These are phyloP conservation scores for Fraxinus baroniana DNA, from an alignment of 305 asterid genomes.

Conservation along the genomic window DNA sequence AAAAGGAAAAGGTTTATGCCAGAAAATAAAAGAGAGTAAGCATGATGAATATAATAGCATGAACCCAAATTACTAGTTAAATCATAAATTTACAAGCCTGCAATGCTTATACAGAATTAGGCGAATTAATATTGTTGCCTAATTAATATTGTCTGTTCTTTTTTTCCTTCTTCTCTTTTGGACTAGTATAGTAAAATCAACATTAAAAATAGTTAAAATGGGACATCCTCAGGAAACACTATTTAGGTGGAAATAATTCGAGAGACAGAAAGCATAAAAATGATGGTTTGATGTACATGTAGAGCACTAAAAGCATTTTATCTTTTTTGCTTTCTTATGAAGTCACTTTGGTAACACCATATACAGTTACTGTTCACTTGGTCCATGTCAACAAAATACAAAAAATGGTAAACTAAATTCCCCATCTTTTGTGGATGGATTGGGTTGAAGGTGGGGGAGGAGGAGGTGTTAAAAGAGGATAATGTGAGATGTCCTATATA, in stretches of 20 bases:
- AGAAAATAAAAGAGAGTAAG: neutral
- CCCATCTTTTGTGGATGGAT: neutral
- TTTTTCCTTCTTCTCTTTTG: neutral
- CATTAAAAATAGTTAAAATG: neutral
- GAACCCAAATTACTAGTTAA: conserved; percentile 1
- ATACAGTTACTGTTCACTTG: neutral
- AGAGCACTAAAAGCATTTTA: neutral
- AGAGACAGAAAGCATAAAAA: neutral
- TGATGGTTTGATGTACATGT: neutral
- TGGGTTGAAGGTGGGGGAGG: neutral
- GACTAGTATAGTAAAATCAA: neutral
- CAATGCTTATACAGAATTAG: neutral
- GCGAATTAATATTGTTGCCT: neutral
- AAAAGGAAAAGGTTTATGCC: neutral
- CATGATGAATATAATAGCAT: neutral
- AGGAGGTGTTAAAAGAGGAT: neutral
- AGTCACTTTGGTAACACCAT: neutral
- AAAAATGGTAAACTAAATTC: neutral
- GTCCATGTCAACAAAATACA: neutral
- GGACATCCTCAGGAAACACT: neutral
- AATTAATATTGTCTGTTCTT: neutral
- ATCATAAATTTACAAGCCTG: conserved; percentile 7
- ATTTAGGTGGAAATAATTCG: neutral
- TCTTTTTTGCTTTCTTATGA: neutral
- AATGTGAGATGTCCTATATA: neutral